Base-by-base conservation (phyloP, 2,329 filamentous ascomycete species). In the Trichophyton schoenleinii region DNA sequence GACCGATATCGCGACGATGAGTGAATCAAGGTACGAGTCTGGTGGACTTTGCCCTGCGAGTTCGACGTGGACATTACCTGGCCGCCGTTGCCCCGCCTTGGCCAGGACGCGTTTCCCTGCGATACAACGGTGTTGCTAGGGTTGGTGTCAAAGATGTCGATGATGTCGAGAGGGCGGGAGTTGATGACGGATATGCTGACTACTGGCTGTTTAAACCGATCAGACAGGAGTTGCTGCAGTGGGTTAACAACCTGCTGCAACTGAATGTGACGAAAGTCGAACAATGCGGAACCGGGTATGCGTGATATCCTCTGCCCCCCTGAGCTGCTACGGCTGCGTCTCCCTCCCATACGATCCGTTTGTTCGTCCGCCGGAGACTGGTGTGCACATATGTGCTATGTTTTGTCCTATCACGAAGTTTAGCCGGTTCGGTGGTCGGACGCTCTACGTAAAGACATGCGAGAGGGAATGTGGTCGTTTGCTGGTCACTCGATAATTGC, bases 201-300 rank as follows among this genome's bases (percentile, higher is more conserved):
- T 59, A 61, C 65, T 48, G 62, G 53, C 61, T 22, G 59, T 38
- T 38, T 38, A 60, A 28, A n/a, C 60, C 62, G 68, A 25, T 63
- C 70, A 97, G 94, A 81, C 94, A 99, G 79, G 94, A 99, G 80
- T 85, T 99, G 69, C 82, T 99, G 69, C 83, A 86, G 78, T 99
- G 94, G 94, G 81, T 97, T 68, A 99, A 99, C 82, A 92, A 89
- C 82, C 88, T 99, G 65, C 86, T 99, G 59, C 91, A 96, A 80
- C 87, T 99, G 71, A 99, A 97, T 80, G 86, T 99, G 70, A 97
- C 88, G 70, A 97, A 96, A 79, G 90, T 99, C 74, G 94, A 99
- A 80, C 94, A 99, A 82, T 97, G 92, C 76, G 94, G 94, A 75
- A 97, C 92, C 72, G 94, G 92, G 92, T 97, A 86, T 69, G 81